Conservation (phyloP, 2,329 filamentous ascomycete genomes). For the Monosporascus cannonballus region DNA sequence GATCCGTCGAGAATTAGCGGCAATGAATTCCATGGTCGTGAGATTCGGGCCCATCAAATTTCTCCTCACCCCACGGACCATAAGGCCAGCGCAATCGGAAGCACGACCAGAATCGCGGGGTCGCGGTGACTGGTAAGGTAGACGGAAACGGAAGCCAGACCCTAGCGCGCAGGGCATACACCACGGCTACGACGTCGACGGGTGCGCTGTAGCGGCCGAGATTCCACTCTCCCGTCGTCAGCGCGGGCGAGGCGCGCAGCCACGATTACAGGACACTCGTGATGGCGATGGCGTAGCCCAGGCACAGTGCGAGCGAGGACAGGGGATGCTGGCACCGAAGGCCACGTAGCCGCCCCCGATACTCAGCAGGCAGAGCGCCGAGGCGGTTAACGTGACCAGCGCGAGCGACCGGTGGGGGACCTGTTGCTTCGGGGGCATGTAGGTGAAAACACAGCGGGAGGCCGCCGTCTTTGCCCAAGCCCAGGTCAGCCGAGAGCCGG, state of each 20-base stretch:
- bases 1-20: neutral
- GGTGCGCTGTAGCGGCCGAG: constrained; percentile 22
- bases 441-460: constrained; percentile 8
- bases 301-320: constrained; percentile 29
- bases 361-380: constrained; percentile 30
- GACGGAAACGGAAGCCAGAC: constrained; percentile 29
- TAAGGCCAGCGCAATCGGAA: neutral
- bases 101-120: neutral
- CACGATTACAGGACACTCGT: constrained; percentile 26
- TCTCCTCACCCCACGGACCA: neutral
- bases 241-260: constrained; percentile 11
- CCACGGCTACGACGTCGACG: constrained; percentile 29
- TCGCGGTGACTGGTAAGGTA: constrained; percentile 22
- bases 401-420: constrained; percentile 32
- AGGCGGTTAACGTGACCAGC: constrained; percentile 24
- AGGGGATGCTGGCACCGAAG: constrained; percentile 24
- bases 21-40: neutral
- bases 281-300: constrained; percentile 34
- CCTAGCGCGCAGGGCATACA: constrained; percentile 25
- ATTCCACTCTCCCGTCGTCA: constrained; percentile 24
- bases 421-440: constrained; percentile 23
- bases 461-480: constrained; percentile 41
- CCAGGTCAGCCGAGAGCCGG: constrained; percentile 42
- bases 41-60: neutral
- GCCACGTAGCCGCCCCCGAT: constrained; percentile 29